Conservation (phyloP, 345 rosid species). For the Isatis tinctoria region DNA sequence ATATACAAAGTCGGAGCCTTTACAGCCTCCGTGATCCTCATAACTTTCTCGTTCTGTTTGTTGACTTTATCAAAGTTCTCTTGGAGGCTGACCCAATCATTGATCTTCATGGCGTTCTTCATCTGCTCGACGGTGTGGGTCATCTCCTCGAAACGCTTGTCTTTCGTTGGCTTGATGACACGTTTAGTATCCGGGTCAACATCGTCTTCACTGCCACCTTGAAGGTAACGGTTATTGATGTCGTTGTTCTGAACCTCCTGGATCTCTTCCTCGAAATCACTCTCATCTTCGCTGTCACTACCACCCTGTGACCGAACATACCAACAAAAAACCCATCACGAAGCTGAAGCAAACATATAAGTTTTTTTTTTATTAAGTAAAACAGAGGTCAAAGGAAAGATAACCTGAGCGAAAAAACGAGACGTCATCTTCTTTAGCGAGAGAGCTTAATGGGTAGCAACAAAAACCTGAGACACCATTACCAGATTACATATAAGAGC, state of each 20-base stretch:
- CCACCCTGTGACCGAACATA: conserved; percentile 38
- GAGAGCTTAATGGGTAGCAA: neutral
- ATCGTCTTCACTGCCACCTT: conserved; percentile 60
- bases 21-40: conserved; percentile 76
- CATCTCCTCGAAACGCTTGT: conserved; percentile 92
- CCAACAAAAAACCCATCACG: neutral
- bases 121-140: conserved; percentile 62
- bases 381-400: neutral
- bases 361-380: no score
- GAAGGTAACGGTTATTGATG: conserved; percentile 44
- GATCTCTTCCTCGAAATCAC: conserved; percentile 47
- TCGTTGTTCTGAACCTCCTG: conserved; percentile 38
- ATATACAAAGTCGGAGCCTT: conserved; percentile 66
- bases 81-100: conserved; percentile 88
- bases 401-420: conserved; percentile 24
- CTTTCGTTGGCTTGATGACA: conserved; percentile 82
- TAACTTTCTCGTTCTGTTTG: conserved; percentile 93
- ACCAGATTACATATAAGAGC: neutral
- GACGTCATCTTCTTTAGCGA: conserved; percentile 6
- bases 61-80: conserved; percentile 88
- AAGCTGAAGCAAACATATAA: neutral
- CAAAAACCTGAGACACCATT: neutral
- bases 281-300: conserved; percentile 69
- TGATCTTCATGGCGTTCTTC: conserved; percentile 93
- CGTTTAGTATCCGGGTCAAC: conserved; percentile 58